Base-by-base conservation (phyloP, 2,329 filamentous ascomycete species). In the Cyphellophora attinorum region DNA sequence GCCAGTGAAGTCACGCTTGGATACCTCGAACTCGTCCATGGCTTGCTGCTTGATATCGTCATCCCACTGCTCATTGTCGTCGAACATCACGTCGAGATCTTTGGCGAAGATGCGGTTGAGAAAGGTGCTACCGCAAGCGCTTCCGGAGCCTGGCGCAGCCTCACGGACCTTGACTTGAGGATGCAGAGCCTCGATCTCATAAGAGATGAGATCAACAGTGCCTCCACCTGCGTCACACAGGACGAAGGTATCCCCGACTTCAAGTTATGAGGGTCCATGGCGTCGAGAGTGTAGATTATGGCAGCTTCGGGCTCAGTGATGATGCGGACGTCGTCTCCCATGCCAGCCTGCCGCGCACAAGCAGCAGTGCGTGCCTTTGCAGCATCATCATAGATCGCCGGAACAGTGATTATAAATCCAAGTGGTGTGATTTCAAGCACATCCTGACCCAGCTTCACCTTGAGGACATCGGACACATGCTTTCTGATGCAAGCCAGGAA, bases 161-260 rank as follows among this genome's bases (percentile, higher is more conserved):
- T 45, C 42, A 13, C 23, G 32, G 18, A 43, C 11, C 12, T 31
- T 19, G 3, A 40, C 17, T n/a, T n/a, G n/a, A n/a, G 42, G 42
- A 16, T 31, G 11, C 8, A n/a, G 38, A 5, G 23, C 19, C 18
- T 14, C 21, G 11, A 46, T 13, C 14, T 23, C 40, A 31, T 43
- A 46, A 4, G 33, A 39, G 17, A 41, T 31, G 10, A 36, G 35
- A 77, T 96, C 89, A 48, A 96, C 89, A 5, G 89, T 96, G 59
- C 89, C 89, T 67, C 89, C 89, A 66, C 89, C 89, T 54, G 89
- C 95, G 65, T 95, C 89, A 49, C 95, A 88, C 56, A 95, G 94
- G 33, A 95, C 67, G 34, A 96, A 82, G 11, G 40, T 28, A 27
- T 42, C 39, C 5, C 34, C 36, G 5, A 29, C 31, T 30, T 31